Evolutionary conservation across 23 red algal species (phyloP), one percentile per base, ranked within the genome.

Genomic region (Gracilariopsis chorda): DNA sequence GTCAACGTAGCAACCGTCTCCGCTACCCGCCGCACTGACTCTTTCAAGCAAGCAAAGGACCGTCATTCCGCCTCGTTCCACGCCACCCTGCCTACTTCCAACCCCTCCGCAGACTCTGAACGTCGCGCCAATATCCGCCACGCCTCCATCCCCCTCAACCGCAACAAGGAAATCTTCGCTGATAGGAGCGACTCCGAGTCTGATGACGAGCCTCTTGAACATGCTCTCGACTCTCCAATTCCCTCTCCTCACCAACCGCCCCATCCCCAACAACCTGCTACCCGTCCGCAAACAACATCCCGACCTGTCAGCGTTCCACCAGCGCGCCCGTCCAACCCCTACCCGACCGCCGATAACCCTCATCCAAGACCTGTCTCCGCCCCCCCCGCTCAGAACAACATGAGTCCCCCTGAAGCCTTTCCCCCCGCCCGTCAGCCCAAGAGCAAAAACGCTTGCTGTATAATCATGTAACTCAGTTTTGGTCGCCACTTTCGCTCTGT

Each of bases 21-120:
- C 67, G 64, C 75, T 60, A 68, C 79, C 17, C 91, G 91, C 33
- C 91, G 91, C 63, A 94, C 91, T 34, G 91, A 94, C 63, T 80
- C 72, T 4, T 94, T 80, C 91, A 85, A 94, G 37, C 78, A 85
- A 11, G 91, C 82, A 20, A 63, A 81, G 25, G 82, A 84, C 56
- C 60, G 91, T 16, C 91, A 94, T 27, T 82, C 75, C 16, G 88
- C 88, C 57, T 80, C 79, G 7, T 94, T 86, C 57, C 85, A 89
- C 52, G 24, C 48, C 42, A 36, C 56, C 24, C 62, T 25, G n/a
- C 35, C 80, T 23, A 32, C 48, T 35, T 30, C 65, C 36, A 34
- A 24, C 48, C 23, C 68, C 4, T 14, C 42, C 16, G 20, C 36
- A 12, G 33, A 11, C 82, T 11, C 44, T n/a, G 45, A 71, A 43